phyloP scores from a whole-genome alignment of 768 basidiomycete species.

The Rhodosporidiobolus odoratus region DNA sequence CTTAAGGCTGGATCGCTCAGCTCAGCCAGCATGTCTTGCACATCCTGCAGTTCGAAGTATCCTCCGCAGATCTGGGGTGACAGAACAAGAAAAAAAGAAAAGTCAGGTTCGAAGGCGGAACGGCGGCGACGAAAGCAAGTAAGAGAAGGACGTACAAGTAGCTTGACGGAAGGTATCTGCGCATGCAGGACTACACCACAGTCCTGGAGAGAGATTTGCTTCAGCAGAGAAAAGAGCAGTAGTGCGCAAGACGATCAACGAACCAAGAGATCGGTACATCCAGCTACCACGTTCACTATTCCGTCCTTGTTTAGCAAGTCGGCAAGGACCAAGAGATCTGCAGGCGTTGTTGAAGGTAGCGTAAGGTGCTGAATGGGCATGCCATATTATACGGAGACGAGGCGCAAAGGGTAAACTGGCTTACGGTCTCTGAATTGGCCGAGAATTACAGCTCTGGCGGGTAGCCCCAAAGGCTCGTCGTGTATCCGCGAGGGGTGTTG shows the following conservation, averaged over 20 bases:
- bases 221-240: neutral
- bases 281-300: slow-evolving; percentile 2
- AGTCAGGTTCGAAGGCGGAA: neutral
- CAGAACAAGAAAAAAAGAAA: neutral
- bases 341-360: too few relatives aligned
- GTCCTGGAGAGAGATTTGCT: neutral
- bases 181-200: slow-evolving; percentile 26
- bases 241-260: neutral
- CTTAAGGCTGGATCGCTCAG: neutral
- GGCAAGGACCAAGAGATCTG: too few relatives aligned
- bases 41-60: slow-evolving; percentile 28
- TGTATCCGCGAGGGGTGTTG: neutral
- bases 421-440: slow-evolving; percentile 22
- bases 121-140: neutral
- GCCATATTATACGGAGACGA: too few relatives aligned
- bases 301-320: slow-evolving; percentile 4
- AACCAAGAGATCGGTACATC: slow-evolving; percentile 18
- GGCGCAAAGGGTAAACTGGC: too few relatives aligned
- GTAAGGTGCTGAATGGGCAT: too few relatives aligned
- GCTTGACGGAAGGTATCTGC: slow-evolving; percentile 20
- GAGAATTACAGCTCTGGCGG: slow-evolving; percentile 17
- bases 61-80: slow-evolving; percentile 29
- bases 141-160: slow-evolving; percentile 16
- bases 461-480: neutral
- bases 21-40: slow-evolving; percentile 26